These are phyloP conservation scores for Didymella keratinophila DNA, from an alignment of 2,329 filamentous ascomycete genomes.

Conservation along the genomic window DNA sequence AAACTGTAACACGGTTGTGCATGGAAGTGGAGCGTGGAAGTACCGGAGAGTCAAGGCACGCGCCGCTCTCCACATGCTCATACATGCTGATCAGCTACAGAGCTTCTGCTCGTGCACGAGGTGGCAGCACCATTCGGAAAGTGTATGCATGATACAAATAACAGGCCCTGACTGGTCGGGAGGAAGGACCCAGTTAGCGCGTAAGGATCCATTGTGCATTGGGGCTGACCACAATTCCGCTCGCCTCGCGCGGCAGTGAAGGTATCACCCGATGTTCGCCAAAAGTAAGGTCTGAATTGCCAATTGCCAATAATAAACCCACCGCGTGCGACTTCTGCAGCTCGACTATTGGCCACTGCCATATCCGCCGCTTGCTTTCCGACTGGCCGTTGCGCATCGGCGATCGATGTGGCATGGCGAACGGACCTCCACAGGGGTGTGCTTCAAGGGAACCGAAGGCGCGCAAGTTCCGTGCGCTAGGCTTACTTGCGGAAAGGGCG, in stretches of 20 bases:
- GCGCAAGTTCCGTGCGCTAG: slow-evolving; percentile 6
- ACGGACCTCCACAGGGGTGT: slow-evolving; percentile 14
- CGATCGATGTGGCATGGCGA: slow-evolving; percentile 17
- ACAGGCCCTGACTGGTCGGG: neutral
- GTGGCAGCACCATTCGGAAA: neutral
- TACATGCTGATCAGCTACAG: neutral
- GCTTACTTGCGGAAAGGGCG: slow-evolving; percentile 7
- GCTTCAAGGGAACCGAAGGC: slow-evolving; percentile 3
- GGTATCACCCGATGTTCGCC: neutral
- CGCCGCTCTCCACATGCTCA: neutral
- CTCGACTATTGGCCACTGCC: neutral
- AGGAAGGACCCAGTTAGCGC: neutral
- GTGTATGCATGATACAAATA: neutral
- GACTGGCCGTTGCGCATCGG: slow-evolving; percentile 13
- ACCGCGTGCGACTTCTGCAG: neutral
- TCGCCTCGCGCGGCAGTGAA: slow-evolving; percentile 11
- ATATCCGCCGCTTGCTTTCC: neutral
- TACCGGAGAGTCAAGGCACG: neutral
- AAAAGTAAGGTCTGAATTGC: neutral
- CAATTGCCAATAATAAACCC: neutral
- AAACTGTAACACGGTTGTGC: neutral
- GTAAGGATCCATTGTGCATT: neutral
- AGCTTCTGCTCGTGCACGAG: neutral
- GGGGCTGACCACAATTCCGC: neutral
- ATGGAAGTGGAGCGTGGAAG: neutral